Base-by-base conservation (phyloP, 768 basidiomycete species). In the Hypholoma fasciculare region DNA sequence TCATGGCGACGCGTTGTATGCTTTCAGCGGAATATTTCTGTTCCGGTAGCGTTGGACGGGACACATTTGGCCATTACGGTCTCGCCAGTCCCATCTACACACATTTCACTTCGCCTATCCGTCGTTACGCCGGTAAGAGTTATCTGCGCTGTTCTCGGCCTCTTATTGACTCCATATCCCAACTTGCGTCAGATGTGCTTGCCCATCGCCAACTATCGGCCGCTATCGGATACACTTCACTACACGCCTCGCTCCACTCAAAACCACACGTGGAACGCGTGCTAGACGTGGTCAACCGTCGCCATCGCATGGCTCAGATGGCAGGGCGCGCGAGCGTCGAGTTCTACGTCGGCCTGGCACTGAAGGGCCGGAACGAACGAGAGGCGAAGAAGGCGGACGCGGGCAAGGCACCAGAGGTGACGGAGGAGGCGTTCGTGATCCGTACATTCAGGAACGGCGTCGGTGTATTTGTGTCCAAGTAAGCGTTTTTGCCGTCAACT, bases 1-100 rank as follows among this genome's bases (percentile, higher is more conserved):
- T 99, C 72, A 98, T 99, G 96, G 96, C 97, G 2, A 98, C 96
- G 3, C 81, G 97, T 30, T 98, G 97, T 71, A 99, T 99, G 97
- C 80, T 98, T 23, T 89, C 96, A 0, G 97, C 97, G 17, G 97
- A 99, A 71, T 99, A 99, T 72, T 98, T 98, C 76, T 94, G 92
- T 69, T 92, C 96, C 0, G 96, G 97, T 8, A 95, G 94, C 63
- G 94, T 98, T 2, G 85, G 89, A 0, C 84, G 88, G 49, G 95
- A 97, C 61, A 89, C 94, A 0, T 99, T 98, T 69, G 90, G 92
- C 2, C 97, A 98, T 72, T 99, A 99, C 70, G 97, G 97, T 40
- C 83, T 99, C n/a, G 97, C 97, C 0, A 95, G 86, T 69, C 83
- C 91, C 0, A 99, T 99, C 56, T 99, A 98, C 70, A 99, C 97